Conservation (phyloP, 148 eudicot species). For the Persicaria maculosa region DNA sequence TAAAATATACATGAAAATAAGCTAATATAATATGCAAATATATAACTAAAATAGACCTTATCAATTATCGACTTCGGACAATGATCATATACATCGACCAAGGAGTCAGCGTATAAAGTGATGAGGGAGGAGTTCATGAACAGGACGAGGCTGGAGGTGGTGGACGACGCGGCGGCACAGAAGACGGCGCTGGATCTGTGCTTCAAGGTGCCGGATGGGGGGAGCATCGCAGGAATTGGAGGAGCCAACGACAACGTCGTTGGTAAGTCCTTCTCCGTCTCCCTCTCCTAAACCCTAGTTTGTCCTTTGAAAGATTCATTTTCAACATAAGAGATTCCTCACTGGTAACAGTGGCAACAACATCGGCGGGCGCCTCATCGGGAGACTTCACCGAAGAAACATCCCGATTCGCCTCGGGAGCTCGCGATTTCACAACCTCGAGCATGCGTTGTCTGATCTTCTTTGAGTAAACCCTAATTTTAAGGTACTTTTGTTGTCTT, state of each 20-base stretch:
- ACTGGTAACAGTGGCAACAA: slow-evolving; percentile 12
- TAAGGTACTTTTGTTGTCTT: neutral
- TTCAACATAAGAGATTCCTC: slow-evolving; percentile 25
- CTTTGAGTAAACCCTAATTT: slow-evolving; percentile 47
- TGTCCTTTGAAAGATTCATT: slow-evolving; percentile 17
- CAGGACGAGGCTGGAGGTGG: neutral
- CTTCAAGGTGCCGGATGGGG: slow-evolving; percentile 4
- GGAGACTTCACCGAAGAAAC: neutral
- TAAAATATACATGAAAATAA: too few relatives aligned
- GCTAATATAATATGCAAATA: too few relatives aligned
- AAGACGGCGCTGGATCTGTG: neutral
- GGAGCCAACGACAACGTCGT: neutral
- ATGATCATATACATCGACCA: neutral
- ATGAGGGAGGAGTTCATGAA: neutral
- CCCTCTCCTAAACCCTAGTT: slow-evolving; percentile 15
- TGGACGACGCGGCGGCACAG: slow-evolving; percentile 13
- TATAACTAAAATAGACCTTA: too few relatives aligned
- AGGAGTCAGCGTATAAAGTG: slow-evolving; percentile 35
- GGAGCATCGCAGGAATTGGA: neutral
- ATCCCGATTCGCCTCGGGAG: slow-evolving; percentile 20
- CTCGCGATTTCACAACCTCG: slow-evolving; percentile 55
- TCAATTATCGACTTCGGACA: too few relatives aligned
- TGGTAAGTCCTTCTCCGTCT: too few relatives aligned
- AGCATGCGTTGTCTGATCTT: slow-evolving; percentile 81
- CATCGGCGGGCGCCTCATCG: slow-evolving; percentile 8